phyloP scores from a whole-genome alignment of 2,329 filamentous ascomycete species.

The Cladosporium sp. region DNA sequence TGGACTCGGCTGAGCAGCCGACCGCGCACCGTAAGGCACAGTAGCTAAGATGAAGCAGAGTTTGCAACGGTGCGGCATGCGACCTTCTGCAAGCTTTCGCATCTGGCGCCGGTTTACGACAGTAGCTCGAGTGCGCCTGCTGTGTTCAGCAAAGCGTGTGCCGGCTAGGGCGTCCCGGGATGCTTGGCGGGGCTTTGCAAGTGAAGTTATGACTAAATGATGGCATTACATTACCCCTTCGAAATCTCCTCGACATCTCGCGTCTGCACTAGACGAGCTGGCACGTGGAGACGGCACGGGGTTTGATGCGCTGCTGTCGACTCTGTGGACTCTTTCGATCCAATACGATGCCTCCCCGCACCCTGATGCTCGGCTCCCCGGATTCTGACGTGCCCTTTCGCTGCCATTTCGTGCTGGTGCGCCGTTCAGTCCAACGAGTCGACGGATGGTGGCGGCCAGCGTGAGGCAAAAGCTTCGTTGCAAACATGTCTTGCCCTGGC shows the following conservation, averaged over 20 bases:
- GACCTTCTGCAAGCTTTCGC: slow-evolving; percentile 8
- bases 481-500: slow-evolving; percentile 3
- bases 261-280: slow-evolving; percentile 3
- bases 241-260: neutral
- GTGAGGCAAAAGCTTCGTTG: slow-evolving; percentile 16
- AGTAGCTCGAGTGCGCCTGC: slow-evolving; percentile 14
- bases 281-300: slow-evolving; percentile 19
- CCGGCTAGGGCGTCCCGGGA: slow-evolving; percentile 1
- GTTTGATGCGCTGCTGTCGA: neutral
- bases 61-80: slow-evolving; percentile 15
- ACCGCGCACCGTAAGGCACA: neutral
- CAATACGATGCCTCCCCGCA: slow-evolving; percentile 9
- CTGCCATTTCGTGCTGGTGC: neutral
- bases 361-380: slow-evolving; percentile 15
- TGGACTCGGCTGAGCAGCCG: slow-evolving; percentile 20
- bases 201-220: slow-evolving; percentile 10
- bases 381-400: slow-evolving; percentile 14
- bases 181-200: neutral
- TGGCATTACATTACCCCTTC: slow-evolving; percentile 14
- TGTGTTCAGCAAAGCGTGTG: slow-evolving; percentile 7
- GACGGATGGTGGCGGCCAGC: slow-evolving; percentile 5
- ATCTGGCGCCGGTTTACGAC: neutral
- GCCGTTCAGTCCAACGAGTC: neutral
- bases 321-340: neutral
- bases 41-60: neutral